These are phyloP conservation scores for Venturia pyrina DNA, from an alignment of 2,329 filamentous ascomycete species.

Conservation along the genomic window DNA sequence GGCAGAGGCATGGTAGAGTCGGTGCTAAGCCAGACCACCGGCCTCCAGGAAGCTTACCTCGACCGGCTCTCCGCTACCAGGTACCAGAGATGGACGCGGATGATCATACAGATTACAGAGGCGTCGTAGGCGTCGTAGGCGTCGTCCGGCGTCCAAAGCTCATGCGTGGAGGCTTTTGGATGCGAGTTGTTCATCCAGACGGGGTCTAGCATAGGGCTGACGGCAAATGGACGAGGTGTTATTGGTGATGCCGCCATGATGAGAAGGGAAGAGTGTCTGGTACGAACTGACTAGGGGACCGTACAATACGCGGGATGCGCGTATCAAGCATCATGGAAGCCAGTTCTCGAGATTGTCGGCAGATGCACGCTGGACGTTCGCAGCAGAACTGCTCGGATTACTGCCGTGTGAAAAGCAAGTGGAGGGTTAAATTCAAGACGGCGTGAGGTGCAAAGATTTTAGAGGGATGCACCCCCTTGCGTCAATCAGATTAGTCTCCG, in stretches of 20 bases:
- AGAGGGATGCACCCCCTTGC: not conserved
- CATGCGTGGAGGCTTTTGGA: not conserved
- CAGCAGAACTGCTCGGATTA: too few species aligned
- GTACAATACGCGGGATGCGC: not conserved
- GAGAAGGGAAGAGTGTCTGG: not conserved
- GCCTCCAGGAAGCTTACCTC: not conserved
- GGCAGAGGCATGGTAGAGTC: not conserved
- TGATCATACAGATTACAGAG: not conserved
- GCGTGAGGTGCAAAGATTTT: not conserved
- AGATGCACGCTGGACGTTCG: too few species aligned
- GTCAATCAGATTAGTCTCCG: not conserved
- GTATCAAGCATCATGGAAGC: too few species aligned
- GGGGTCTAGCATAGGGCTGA: not conserved
- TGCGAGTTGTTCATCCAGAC: not conserved
- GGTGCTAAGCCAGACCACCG: not conserved
- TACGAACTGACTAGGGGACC: not conserved
- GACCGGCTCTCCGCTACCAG: slow-evolving; percentile 1
- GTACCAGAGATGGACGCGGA: not conserved
- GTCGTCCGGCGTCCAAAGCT: not conserved
- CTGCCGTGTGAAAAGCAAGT: not conserved
- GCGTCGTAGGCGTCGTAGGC: not conserved
- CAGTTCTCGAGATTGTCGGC: too few species aligned
- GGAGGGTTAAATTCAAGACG: too few species aligned
- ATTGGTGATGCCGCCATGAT: not conserved
- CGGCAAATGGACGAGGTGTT: not conserved